Percentiles rank a stretch among this genome's conserved stretches.
These are phyloP conservation scores for Adansonia gregorii DNA, from an alignment of 441 rosid genomes.

Conservation along the genomic window DNA sequence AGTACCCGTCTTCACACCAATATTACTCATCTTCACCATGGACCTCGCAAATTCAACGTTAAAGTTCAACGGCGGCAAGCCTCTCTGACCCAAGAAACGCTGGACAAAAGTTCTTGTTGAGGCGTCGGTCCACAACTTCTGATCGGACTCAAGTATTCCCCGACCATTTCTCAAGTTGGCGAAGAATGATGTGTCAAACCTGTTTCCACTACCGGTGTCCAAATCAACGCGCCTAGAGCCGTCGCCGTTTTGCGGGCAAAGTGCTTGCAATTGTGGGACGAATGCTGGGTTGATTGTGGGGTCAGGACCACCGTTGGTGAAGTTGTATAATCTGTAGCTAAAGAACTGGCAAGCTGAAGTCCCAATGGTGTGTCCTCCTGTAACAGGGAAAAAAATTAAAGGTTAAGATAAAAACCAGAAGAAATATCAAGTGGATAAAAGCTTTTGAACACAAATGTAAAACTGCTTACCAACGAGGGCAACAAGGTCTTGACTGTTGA, in stretches of 20 bases:
- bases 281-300: conserved; percentile 57
- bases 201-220: background rate
- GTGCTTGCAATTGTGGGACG: conserved; percentile 34
- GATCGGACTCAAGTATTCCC: background rate
- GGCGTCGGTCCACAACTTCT: background rate
- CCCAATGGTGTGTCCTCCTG: conserved; percentile 1
- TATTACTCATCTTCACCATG: conserved; percentile 80
- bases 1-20: conserved; percentile 58
- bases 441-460: too few relatives aligned
- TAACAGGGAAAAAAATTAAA: background rate
- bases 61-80: conserved; percentile 38
- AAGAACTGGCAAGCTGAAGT: conserved; percentile 56
- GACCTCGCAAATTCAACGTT: conserved; percentile 59
- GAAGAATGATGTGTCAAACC: background rate
- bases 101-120: background rate
- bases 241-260: background rate
- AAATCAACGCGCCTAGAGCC: conserved; percentile 1
- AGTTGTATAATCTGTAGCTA: conserved; percentile 58
- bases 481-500: conserved; percentile 48
- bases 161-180: background rate
- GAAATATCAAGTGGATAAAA: too few relatives aligned
- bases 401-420: too few relatives aligned
- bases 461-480: conserved; percentile 39
- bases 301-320: conserved; percentile 57
- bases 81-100: conserved; percentile 27